These are phyloP conservation scores for Blastocystis sp. DNA, from an alignment of 352 stramenopile species.

Conservation along the genomic window DNA sequence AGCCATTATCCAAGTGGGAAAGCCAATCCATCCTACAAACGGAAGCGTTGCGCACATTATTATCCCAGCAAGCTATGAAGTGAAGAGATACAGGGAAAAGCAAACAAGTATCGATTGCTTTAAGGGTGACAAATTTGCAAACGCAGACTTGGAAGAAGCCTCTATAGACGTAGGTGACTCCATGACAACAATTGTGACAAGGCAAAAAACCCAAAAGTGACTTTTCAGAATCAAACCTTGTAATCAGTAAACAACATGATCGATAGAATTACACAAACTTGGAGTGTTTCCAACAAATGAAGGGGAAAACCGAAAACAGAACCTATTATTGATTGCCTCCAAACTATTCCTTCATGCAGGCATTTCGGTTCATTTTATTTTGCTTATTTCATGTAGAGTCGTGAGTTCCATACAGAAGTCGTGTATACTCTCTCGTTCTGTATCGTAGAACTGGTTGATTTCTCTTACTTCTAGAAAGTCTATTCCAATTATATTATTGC, in stretches of 20 bases:
- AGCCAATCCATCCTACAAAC: not conserved
- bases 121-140: not conserved
- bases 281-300: no score
- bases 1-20: not conserved
- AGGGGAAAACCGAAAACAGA: no score
- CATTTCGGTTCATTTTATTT: not conserved
- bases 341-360: not conserved
- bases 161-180: not conserved
- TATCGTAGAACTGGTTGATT: not conserved
- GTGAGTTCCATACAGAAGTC: not conserved
- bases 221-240: no score
- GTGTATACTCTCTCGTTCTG: not conserved
- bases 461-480: slow-evolving; percentile 4
- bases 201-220: not conserved
- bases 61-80: not conserved
- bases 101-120: not conserved
- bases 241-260: no score
- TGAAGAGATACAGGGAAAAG: not conserved
- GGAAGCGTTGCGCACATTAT: not conserved
- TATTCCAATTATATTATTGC: slow-evolving; percentile 46
- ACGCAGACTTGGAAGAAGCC: not conserved
- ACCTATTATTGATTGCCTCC: no score
- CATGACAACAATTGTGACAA: not conserved
- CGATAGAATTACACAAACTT: no score
- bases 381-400: not conserved